Evolutionary conservation across 2,329 filamentous ascomycete species (phyloP), one percentile per base, ranked within the genome.

Genomic region (Talaromyces albobiverticillius): DNA sequence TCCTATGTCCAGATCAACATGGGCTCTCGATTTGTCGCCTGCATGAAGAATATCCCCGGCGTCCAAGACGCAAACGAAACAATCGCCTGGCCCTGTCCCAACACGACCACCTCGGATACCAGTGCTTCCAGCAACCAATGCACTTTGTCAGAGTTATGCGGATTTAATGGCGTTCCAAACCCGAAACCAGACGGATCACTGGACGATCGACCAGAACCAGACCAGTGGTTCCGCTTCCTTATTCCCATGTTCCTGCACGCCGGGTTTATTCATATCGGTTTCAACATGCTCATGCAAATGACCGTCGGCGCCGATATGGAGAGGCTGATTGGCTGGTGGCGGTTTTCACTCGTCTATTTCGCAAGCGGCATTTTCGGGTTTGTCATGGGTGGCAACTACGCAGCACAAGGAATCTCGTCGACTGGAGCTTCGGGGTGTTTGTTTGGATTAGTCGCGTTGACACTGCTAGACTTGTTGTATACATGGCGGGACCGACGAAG

Each of bases 221-320:
- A 97, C 67, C 94, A 99, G 71, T 99, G 94, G 94, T 99, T 83
- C 74, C 88, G 94, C 57, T 97, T 99, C 76, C 96, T 99, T 66
- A 77, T 87, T 1, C 93, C 94, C 36, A 96, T 99, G 58, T 99
- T 99, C 75, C 78, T 99, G 64, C 94, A 99, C 66, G 91, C 90
- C 1, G 94, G 94, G 13, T 75, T 99, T 53, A 87, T 99, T 59
- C 94, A 99, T 68, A 96, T 99, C 55, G 89, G 85, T 14, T 96
- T 97, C 80, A 99, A 99, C 72, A 80, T 99, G 73, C 80, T 97
- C 7, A 81, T 96, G 20, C 94, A 99, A 70, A 74, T 96, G 65
- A 95, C 90, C 0, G 82, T 97, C 53, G 94, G 88, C 26, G 86
- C 88, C 38, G 94, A 99, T 64, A 95, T 99, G 84, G 94, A 99